Evolutionary conservation across 345 rosid species (phyloP).

Genomic region (Eucalyptus pauciflora): DNA sequence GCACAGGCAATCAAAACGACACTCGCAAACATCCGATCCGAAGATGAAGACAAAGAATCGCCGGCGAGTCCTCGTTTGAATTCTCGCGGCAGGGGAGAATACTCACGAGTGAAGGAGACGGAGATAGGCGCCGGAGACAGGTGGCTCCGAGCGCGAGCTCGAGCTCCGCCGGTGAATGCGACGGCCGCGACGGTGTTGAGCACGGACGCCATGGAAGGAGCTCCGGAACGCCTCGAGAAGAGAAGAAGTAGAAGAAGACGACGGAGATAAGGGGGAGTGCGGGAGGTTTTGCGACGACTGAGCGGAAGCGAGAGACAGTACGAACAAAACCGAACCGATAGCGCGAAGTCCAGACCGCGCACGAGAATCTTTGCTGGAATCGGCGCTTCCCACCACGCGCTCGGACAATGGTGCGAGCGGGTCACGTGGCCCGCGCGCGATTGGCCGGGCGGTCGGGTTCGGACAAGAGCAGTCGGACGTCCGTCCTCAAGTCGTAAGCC

Average conservation of each 20-base stretch:
- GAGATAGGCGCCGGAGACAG: conserved; percentile 13
- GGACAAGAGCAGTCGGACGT: not conserved
- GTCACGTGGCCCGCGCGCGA: not conserved
- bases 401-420: not conserved
- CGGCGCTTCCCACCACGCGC: not conserved
- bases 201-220: conserved; percentile 45
- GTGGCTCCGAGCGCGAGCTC: conserved; percentile 8
- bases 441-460: not conserved
- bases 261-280: not conserved
- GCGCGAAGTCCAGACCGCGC: not conserved
- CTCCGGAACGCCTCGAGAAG: not conserved
- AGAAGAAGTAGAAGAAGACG: not conserved
- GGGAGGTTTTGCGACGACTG: not conserved
- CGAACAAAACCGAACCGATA: not conserved
- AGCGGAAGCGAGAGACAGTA: not conserved
- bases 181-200: conserved; percentile 38
- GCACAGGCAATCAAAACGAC: not conserved
- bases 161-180: conserved; percentile 11
- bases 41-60: not conserved
- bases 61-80: conserved; percentile 1
- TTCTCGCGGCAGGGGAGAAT: not conserved
- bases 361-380: not conserved
- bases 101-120: conserved; percentile 41
- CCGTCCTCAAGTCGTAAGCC: not conserved
- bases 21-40: not conserved